Percentiles rank a stretch among this genome's conserved stretches.
Conservation (phyloP, 805 yeast species). For the Candida andamanensis region DNA sequence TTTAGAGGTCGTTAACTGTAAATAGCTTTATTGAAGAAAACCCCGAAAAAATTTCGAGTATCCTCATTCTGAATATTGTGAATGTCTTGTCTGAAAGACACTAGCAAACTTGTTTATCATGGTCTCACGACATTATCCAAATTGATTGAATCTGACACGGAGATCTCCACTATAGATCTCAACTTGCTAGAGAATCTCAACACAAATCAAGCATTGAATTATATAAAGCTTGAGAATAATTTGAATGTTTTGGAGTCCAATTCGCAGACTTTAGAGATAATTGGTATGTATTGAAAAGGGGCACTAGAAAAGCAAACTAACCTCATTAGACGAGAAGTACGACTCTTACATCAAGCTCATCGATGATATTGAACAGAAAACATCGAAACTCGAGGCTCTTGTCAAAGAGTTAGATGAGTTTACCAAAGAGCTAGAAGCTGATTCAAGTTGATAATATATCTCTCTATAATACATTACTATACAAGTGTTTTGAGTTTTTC, state of each 20-base stretch:
- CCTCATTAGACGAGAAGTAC: conserved; percentile 24
- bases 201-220: conserved; percentile 53
- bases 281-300: conserved; percentile 16
- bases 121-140: conserved; percentile 26
- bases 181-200: conserved; percentile 50
- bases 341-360: conserved; percentile 15
- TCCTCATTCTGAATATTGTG: too few species aligned
- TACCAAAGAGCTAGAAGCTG: conserved; percentile 38
- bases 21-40: conserved; percentile 4
- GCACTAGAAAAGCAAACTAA: conserved; percentile 4
- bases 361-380: conserved; percentile 28
- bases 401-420: conserved; percentile 58
- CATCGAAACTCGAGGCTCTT: conserved; percentile 40
- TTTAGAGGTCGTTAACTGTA: conserved; percentile 53
- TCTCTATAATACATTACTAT: conserved; percentile 9
- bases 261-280: conserved; percentile 21
- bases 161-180: conserved; percentile 39
- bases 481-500: conserved; percentile 31
- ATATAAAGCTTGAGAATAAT: conserved; percentile 38
- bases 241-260: conserved; percentile 42
- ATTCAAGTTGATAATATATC: background rate
- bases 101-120: conserved; percentile 18
- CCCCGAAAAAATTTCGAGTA: background rate
- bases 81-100: conserved; percentile 28
- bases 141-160: conserved; percentile 37